These are phyloP conservation scores for Blepharisma japonicum DNA, from an alignment of 73 alveolate species.

Conservation along the genomic window DNA sequence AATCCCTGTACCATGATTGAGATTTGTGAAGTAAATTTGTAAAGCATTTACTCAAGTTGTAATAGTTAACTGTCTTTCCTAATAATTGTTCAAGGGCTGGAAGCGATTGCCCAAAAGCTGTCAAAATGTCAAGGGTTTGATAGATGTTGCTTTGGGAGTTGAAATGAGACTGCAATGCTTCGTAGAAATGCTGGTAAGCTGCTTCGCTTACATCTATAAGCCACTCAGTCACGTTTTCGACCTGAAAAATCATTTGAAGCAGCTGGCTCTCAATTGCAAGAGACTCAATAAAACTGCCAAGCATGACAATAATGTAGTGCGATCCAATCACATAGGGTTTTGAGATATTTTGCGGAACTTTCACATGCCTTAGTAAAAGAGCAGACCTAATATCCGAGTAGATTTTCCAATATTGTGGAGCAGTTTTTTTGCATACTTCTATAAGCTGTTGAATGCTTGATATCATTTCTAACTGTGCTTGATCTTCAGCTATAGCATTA, in stretches of 20 bases:
- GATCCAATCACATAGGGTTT: neutral
- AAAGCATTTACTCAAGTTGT: neutral
- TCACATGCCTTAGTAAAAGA: neutral
- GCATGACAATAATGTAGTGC: neutral
- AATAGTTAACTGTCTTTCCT: slow-evolving; percentile 15
- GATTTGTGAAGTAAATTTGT: slow-evolving; percentile 14
- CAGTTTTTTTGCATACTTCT: neutral
- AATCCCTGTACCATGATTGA: slow-evolving; percentile 23
- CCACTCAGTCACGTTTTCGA: neutral
- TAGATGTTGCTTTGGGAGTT: neutral
- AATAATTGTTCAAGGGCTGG: neutral
- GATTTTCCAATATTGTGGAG: neutral
- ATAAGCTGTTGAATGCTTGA: neutral
- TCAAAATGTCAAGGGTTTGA: neutral
- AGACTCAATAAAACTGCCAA: neutral
- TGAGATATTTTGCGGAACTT: neutral
- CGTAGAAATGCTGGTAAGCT: neutral
- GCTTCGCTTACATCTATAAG: neutral
- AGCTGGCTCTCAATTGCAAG: neutral
- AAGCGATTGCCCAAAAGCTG: neutral
- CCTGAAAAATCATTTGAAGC: neutral
- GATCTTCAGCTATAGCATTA: neutral
- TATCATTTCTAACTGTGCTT: slow-evolving; percentile 12
- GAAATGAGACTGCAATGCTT: neutral
- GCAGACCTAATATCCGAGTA: neutral